Percentiles rank a stretch among this genome's conserved stretches.
phyloP scores from a whole-genome alignment of 192 early-diverging fungal genomes.

The Ramicandelaber brevisporus region DNA sequence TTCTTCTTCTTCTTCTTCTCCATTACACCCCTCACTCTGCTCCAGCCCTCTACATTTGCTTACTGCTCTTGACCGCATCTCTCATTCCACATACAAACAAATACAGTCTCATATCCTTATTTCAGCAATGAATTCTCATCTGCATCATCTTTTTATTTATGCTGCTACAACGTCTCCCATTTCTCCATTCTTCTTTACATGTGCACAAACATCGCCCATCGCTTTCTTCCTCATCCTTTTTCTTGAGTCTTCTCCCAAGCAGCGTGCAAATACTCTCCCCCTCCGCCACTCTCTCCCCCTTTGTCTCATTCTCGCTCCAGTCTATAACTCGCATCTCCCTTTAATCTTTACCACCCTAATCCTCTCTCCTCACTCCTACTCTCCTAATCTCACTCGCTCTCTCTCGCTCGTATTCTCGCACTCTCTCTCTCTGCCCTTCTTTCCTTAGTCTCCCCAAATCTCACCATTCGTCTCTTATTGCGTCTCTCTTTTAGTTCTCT shows the following conservation, averaged over 20 bases:
- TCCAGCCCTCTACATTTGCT: conserved; percentile 1
- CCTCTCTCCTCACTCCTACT: conserved; percentile 1
- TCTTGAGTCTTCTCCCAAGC: conserved; percentile 1
- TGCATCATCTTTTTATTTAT: neutral
- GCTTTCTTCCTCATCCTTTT: no score
- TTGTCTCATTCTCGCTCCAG: neutral
- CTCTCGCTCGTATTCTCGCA: neutral
- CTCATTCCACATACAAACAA: no score
- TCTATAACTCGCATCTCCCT: neutral
- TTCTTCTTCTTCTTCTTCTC: neutral
- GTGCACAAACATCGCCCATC: no score
- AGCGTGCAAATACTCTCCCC: no score
- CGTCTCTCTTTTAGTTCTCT: neutral
- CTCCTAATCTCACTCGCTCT: conserved; percentile 1
- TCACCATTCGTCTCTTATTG: neutral
- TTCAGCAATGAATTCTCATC: neutral
- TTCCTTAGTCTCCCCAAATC: neutral
- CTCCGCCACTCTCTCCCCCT: no score
- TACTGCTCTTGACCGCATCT: no score
- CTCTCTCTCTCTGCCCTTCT: neutral
- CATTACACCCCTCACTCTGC: neutral
- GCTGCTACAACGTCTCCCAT: neutral
- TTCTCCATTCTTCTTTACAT: no score
- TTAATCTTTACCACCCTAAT: neutral
- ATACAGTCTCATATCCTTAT: no score